Percentiles rank a stretch among this genome's conserved stretches.
Conservation (phyloP, 1,284 basidiomycete genomes). For the Apiotrichum porosum region DNA sequence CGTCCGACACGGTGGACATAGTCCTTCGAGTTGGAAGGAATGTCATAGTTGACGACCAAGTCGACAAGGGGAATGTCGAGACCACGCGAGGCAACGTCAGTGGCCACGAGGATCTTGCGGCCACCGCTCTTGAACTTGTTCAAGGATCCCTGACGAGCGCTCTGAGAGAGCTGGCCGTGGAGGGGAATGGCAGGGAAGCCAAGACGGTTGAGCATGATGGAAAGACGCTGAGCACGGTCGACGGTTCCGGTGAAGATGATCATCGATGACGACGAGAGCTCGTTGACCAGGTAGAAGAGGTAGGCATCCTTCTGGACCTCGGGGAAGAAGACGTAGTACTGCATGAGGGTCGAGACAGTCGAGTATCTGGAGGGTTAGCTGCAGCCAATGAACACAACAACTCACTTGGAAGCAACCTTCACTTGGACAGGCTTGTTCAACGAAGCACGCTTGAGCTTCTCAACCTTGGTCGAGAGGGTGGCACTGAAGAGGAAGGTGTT, state of each 20-base stretch:
- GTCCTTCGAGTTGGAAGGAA: slow-evolving; percentile 97
- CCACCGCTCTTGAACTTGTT: slow-evolving; percentile 95
- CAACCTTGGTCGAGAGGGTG: slow-evolving; percentile 99
- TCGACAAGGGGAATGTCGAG: slow-evolving; percentile 96
- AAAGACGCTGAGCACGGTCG: slow-evolving; percentile 83
- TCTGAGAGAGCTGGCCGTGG: slow-evolving; percentile 92
- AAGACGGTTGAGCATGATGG: slow-evolving; percentile 82
- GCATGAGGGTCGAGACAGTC: slow-evolving; percentile 89
- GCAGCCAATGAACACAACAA: slow-evolving; percentile 10
- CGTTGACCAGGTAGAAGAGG: slow-evolving; percentile 84
- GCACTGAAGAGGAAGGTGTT: slow-evolving; percentile 97
- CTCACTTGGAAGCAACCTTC: slow-evolving; percentile 87
- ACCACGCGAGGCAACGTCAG: slow-evolving; percentile 94
- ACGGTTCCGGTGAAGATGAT: slow-evolving; percentile 97
- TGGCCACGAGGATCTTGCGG: slow-evolving; percentile 87
- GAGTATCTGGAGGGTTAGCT: slow-evolving; percentile 64
- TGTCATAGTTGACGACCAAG: slow-evolving; percentile 95
- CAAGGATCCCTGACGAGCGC: slow-evolving; percentile 86
- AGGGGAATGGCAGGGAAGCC: slow-evolving; percentile 94
- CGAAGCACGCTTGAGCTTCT: slow-evolving; percentile 94
- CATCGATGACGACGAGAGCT: slow-evolving; percentile 84
- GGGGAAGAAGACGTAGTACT: slow-evolving; percentile 94
- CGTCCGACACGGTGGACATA: slow-evolving; percentile 98
- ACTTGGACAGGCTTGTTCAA: slow-evolving; percentile 90
- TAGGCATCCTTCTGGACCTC: slow-evolving; percentile 88